A percentile compares a stretch with the other conserved stretches of the same genome.
These are phyloP conservation scores for Stygiomarasmius scandens DNA, from an alignment of 1,284 basidiomycete species.

Conservation along the genomic window DNA sequence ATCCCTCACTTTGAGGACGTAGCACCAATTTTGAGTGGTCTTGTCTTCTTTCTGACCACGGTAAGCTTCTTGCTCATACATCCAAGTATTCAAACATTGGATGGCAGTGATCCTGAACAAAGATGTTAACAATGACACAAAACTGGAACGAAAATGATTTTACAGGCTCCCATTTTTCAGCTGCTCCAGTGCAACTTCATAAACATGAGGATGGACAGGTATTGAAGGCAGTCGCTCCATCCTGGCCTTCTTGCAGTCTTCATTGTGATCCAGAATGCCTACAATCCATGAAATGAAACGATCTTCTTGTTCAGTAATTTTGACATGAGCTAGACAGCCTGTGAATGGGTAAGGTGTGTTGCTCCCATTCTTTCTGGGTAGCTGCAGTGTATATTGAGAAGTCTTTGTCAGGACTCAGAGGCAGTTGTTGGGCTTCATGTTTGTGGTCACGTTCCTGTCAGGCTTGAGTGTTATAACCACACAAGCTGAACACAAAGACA, in stretches of 20 bases:
- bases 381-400: background rate
- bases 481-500: background rate
- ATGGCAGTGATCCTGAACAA: conserved; percentile 5
- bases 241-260: conserved; percentile 21
- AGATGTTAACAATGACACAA: background rate
- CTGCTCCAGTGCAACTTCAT: conserved; percentile 29
- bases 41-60: background rate
- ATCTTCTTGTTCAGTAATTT: conserved; percentile 25
- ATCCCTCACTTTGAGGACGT: background rate
- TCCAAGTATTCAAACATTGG: background rate
- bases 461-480: background rate
- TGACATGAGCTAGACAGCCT: conserved; percentile 37
- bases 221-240: conserved; percentile 27
- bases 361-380: background rate
- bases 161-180: conserved; percentile 26
- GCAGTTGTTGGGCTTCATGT: background rate
- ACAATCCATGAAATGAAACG: conserved; percentile 20
- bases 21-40: background rate
- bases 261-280: conserved; percentile 29
- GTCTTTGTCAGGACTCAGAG: background rate
- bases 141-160: background rate
- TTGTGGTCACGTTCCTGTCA: background rate
- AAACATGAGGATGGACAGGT: conserved; percentile 34
- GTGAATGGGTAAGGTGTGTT: conserved; percentile 28
- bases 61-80: background rate